Conservation (phyloP, 305 asterid species). For the Coffea humblotiana region DNA sequence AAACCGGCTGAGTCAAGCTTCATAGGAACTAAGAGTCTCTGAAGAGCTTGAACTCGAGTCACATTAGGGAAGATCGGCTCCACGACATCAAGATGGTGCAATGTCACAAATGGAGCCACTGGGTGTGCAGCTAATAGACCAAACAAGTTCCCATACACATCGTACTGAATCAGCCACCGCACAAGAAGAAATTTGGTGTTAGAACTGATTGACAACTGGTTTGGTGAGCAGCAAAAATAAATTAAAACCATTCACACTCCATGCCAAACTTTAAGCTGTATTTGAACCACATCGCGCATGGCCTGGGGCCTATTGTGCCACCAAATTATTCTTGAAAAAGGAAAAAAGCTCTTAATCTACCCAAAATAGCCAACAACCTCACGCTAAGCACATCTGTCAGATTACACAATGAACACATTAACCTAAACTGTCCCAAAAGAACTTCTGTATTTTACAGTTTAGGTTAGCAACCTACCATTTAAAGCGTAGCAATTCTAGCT, state of each 20-base stretch:
- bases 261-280: neutral
- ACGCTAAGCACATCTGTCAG: neutral
- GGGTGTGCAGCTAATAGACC: slow-evolving; percentile 92
- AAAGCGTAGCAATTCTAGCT: neutral
- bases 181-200: slow-evolving; percentile 12
- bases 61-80: slow-evolving; percentile 89
- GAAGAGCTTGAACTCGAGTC: slow-evolving; percentile 63
- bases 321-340: slow-evolving; percentile 11
- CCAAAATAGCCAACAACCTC: slow-evolving; percentile 7
- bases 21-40: slow-evolving; percentile 57
- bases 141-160: slow-evolving; percentile 84
- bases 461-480: neutral
- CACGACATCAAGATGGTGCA: slow-evolving; percentile 92
- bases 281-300: neutral
- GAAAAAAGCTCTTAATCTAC: neutral
- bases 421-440: neutral
- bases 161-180: slow-evolving; percentile 51
- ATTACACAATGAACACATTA: neutral
- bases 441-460: neutral
- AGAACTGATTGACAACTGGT: slow-evolving; percentile 9
- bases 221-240: neutral
- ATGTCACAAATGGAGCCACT: slow-evolving; percentile 70
- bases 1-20: slow-evolving; percentile 84
- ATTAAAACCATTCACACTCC: neutral
- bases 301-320: neutral